Conservation (phyloP, 1,139 yeast genomes). For the Taphrina pruni region DNA sequence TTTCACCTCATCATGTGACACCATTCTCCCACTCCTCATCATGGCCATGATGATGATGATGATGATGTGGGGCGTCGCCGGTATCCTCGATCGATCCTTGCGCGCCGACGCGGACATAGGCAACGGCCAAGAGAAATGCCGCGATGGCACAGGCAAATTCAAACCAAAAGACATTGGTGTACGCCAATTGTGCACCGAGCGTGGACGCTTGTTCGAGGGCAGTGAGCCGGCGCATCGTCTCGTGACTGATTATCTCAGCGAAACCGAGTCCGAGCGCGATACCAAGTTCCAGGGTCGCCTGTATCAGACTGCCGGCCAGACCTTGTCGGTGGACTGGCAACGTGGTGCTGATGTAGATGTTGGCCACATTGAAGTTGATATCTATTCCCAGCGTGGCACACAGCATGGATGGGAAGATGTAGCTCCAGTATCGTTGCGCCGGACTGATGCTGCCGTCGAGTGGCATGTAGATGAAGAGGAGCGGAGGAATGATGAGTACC, state of each 20-base stretch:
- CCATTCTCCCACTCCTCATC: too few relatives aligned
- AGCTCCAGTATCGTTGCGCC: conserved; percentile 22
- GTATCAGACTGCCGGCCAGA: conserved; percentile 24
- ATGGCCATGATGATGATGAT: too few relatives aligned
- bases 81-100: conserved; percentile 11
- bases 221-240: conserved; percentile 1
- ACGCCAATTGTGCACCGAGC: neutral
- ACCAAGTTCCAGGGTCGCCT: conserved; percentile 20
- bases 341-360: conserved; percentile 29
- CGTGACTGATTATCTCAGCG: conserved; percentile 16
- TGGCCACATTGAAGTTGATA: conserved; percentile 30
- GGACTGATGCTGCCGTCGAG: conserved; percentile 13
- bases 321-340: conserved; percentile 12
- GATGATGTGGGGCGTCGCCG: neutral
- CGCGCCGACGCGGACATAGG: conserved; percentile 13
- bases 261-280: conserved; percentile 26
- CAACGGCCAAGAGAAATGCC: conserved; percentile 13
- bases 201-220: neutral
- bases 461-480: conserved; percentile 22
- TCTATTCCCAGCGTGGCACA: conserved; percentile 27
- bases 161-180: conserved; percentile 21
- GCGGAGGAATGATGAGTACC: conserved; percentile 16
- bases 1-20: too few relatives aligned
- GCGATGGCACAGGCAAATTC: conserved; percentile 19
- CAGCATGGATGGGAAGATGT: conserved; percentile 22